Percentiles rank a stretch among this genome's conserved stretches.
phyloP scores from a whole-genome alignment of 139 green algal genomes.

The Chlorella sorokiniana region DNA sequence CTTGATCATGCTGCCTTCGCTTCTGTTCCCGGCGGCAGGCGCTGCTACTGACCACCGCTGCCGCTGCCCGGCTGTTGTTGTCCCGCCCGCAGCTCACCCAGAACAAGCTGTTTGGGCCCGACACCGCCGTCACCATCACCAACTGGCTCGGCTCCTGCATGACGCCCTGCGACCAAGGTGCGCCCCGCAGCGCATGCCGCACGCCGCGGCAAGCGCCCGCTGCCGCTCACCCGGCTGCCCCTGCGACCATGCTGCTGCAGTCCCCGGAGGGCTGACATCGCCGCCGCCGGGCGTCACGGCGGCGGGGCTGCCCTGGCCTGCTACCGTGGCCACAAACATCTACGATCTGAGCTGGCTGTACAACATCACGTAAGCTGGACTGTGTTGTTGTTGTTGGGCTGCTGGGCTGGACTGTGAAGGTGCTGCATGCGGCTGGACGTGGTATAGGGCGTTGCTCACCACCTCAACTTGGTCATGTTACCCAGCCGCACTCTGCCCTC shows the following conservation, averaged over 20 bases:
- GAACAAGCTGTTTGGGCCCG: not conserved
- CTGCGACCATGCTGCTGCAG: not conserved
- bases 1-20: not conserved
- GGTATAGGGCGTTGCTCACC: no score
- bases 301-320: conserved; percentile 9
- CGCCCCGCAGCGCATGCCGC: not conserved
- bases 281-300: not conserved
- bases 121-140: conserved; percentile 40
- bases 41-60: not conserved
- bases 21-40: not conserved
- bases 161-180: conserved; percentile 24
- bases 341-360: conserved; percentile 26
- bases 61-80: not conserved
- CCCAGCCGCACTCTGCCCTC: no score
- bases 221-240: not conserved
- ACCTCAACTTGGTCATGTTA: no score
- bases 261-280: not conserved
- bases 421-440: no score
- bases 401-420: not conserved
- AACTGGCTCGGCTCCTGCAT: conserved; percentile 42
- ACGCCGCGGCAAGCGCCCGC: not conserved
- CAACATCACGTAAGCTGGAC: conserved; percentile 25
- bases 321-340: conserved; percentile 32
- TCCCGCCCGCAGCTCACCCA: conserved; percentile 32
- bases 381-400: not conserved